phyloP scores from a whole-genome alignment of 495 filamentous ascomycete genomes.

The Extremus antarcticus region DNA sequence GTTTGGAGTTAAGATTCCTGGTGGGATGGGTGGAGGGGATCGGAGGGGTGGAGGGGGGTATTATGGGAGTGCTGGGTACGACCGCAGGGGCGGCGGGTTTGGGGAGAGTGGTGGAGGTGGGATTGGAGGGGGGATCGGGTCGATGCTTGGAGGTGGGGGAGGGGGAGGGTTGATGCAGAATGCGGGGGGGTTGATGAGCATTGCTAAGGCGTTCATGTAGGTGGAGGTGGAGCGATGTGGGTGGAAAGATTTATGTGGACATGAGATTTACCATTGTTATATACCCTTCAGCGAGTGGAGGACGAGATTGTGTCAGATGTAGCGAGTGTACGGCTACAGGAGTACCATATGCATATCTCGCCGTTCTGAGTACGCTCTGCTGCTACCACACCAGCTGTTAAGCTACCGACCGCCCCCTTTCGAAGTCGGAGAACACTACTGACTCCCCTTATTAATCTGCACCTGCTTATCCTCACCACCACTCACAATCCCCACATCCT shows the following conservation, averaged over 20 bases:
- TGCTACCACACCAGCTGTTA: too few species aligned
- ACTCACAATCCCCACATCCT: constrained; percentile 74
- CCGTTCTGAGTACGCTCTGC: too few species aligned
- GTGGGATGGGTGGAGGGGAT: constrained; percentile 41
- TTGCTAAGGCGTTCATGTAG: constrained; percentile 30
- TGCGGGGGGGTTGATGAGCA: constrained; percentile 25
- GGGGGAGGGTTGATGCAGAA: constrained; percentile 21
- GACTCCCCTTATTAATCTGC: constrained; percentile 56
- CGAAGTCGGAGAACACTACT: too few species aligned
- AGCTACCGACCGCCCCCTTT: too few species aligned
- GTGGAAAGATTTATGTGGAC: too few species aligned
- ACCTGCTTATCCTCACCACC: constrained; percentile 85
- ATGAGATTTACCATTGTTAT: too few species aligned
- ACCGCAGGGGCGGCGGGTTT: too few species aligned
- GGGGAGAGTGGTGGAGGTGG: constrained; percentile 5
- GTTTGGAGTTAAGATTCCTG: constrained; percentile 66
- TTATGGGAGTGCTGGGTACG: constrained; percentile 29
- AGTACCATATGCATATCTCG: too few species aligned
- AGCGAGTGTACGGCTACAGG: too few species aligned
- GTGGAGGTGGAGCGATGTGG: too few species aligned
- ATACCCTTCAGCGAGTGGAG: too few species aligned
- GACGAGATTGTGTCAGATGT: too few species aligned
- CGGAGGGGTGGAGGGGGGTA: constrained; percentile 20
- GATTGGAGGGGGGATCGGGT: constrained; percentile 6
- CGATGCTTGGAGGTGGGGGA: constrained; percentile 9